Conservation (phyloP, 306 rosid species). For the Medicago ruthenica region DNA sequence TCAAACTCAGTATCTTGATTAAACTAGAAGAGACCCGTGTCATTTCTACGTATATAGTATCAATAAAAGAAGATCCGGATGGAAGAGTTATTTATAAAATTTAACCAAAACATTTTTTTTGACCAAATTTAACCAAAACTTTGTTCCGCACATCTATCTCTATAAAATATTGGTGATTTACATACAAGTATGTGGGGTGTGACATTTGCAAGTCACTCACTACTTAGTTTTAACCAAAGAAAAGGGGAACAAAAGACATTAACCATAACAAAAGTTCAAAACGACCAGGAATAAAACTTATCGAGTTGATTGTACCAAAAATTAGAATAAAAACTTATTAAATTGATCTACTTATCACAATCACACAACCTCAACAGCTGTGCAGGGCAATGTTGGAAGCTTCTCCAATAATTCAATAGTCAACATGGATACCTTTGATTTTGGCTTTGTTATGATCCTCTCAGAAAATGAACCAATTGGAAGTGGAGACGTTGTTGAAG, state of each 20-base stretch:
- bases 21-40: too few relatives aligned
- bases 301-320: too few relatives aligned
- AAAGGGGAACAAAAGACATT: not conserved
- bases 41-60: too few relatives aligned
- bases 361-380: conserved; percentile 62
- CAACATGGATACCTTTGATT: conserved; percentile 73
- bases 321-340: not conserved
- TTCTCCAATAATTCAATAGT: conserved; percentile 79
- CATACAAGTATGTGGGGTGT: not conserved
- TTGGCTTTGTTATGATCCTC: conserved; percentile 51
- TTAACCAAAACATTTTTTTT: not conserved
- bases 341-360: not conserved
- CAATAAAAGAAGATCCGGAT: not conserved
- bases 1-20: too few relatives aligned
- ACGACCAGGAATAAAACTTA: too few relatives aligned
- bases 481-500: conserved; percentile 42
- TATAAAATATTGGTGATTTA: not conserved
- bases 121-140: conserved; percentile 8
- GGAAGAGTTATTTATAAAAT: not conserved
- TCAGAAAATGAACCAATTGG: conserved; percentile 35
- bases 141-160: conserved; percentile 7
- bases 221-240: conserved; percentile 16
- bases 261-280: not conserved
- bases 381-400: conserved; percentile 59
- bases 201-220: conserved; percentile 31